Base-by-base conservation (phyloP, 1,284 basidiomycete genomes). In the Cryptococcus sp. region DNA sequence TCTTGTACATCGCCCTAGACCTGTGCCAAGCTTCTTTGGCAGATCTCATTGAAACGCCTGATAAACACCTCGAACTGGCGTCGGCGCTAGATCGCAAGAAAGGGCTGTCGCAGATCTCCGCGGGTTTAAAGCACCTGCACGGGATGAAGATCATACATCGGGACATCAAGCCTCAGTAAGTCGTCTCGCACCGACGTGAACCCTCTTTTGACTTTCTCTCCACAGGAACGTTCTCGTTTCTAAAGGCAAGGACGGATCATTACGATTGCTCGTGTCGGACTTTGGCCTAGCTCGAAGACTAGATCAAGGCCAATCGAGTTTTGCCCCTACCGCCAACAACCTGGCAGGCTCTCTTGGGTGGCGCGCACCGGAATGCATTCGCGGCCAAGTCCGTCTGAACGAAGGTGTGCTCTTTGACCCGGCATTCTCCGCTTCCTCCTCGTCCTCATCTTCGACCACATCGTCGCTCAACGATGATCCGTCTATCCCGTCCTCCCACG, bases 1-100 rank as follows among this genome's bases (percentile, higher is more conserved):
- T 99, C 82, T 84, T 99, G 11, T 98, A 95, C 79, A 98, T 99
- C 61, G 95, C 96, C 0, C 86, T 99, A 35, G 96, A 99, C 76
- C 83, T 98, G 3, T 99, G 95, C 78, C 93, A 93, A 0, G 93
- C 93, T 0, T 93, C 92, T 7, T 85, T 99, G 7, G 93, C 91
- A 0, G 95, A 99, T 73, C 82, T 99, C 54, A 84, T 99, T 70
- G 95, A 98, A 72, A 84, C 82, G 19, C 91, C 91, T 0, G 84
- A 87, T 62, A 68, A 71, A 13, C 74, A 79, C 54, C 57, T 83
- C 10, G 77, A 87, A 50, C 85, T 88, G 79, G 83, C 84, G 6
- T 85, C 89, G 38, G 85, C 90, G 47, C 90, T 95, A 71, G 89
- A 95, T 54, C 88, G 91, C 10, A 96, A 96, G 77, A 87, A 86